phyloP scores from a whole-genome alignment of 495 filamentous ascomycete genomes.

The Podospora anserina region DNA sequence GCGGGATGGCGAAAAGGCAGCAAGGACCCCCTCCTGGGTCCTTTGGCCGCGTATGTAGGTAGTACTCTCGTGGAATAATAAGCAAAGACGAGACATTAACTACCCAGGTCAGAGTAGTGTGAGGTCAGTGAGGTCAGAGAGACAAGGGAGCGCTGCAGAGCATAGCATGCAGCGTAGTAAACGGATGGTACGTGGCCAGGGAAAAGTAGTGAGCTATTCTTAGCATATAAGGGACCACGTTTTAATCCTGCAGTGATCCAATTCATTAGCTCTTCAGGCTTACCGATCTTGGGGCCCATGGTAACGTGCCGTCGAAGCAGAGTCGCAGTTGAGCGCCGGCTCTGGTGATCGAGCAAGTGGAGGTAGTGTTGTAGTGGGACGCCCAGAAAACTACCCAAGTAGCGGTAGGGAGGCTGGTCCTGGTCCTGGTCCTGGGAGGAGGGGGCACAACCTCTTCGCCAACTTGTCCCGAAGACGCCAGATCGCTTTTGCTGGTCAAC shows the following conservation, averaged over 20 bases:
- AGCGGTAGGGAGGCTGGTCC: slow-evolving; percentile 18
- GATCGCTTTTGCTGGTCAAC: not conserved
- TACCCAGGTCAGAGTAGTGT: not conserved
- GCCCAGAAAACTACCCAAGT: slow-evolving; percentile 4
- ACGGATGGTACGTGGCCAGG: slow-evolving; percentile 29
- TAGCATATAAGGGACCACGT: slow-evolving; percentile 40
- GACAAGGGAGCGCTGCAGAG: slow-evolving; percentile 20
- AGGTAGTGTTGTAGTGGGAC: slow-evolving; percentile 19
- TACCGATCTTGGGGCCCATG: slow-evolving; percentile 40
- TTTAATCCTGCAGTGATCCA: slow-evolving; percentile 39
- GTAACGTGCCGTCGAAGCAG: slow-evolving; percentile 40
- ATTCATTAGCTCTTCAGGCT: slow-evolving; percentile 39
- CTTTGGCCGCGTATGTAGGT: slow-evolving; percentile 27
- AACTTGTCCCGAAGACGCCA: not conserved
- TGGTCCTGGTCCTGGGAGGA: slow-evolving; percentile 19
- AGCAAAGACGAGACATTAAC: slow-evolving; percentile 10
- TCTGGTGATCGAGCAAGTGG: slow-evolving; percentile 26
- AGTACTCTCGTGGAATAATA: slow-evolving; percentile 17
- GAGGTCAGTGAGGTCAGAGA: slow-evolving; percentile 25
- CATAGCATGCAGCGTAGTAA: slow-evolving; percentile 16
- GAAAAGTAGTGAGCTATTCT: slow-evolving; percentile 34
- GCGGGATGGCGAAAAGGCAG: slow-evolving; percentile 13
- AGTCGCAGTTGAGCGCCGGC: slow-evolving; percentile 38
- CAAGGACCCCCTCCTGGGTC: slow-evolving; percentile 20
- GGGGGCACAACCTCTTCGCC: not conserved